A percentile compares a stretch with the other conserved stretches of the same genome.
Conservation (phyloP, 345 rosid genomes). For the Populus ilicifolia region DNA sequence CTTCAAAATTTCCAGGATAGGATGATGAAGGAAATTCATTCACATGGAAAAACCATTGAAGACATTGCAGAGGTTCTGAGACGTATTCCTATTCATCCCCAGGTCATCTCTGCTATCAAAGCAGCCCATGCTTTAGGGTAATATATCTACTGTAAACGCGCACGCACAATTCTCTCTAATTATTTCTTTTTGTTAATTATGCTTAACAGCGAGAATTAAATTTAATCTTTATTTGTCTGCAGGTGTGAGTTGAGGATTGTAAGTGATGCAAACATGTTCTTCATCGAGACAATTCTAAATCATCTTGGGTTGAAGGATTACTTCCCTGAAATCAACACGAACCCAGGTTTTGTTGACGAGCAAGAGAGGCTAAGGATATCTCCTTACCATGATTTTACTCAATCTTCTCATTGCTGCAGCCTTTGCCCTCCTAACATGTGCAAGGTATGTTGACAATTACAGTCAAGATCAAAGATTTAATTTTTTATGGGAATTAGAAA, state of each 20-base stretch:
- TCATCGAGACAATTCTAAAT: slow-evolving; percentile 63
- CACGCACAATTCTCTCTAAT: not conserved
- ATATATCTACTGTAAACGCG: not conserved
- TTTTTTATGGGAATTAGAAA: not conserved
- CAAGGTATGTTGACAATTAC: slow-evolving; percentile 46
- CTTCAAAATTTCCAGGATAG: slow-evolving; percentile 43
- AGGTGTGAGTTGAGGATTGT: slow-evolving; percentile 83
- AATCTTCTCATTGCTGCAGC: slow-evolving; percentile 58
- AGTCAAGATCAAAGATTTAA: not conserved
- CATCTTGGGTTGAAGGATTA: slow-evolving; percentile 57
- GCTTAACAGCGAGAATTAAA: too few relatives aligned
- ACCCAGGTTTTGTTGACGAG: slow-evolving; percentile 59
- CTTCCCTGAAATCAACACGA: slow-evolving; percentile 77
- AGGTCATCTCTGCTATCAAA: slow-evolving; percentile 66
- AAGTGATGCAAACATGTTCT: slow-evolving; percentile 76
- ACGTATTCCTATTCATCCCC: slow-evolving; percentile 57
- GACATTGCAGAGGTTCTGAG: slow-evolving; percentile 55
- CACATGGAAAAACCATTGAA: slow-evolving; percentile 53
- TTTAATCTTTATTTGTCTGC: not conserved
- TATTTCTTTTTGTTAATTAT: slow-evolving; percentile 2
- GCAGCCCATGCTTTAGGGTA: slow-evolving; percentile 79
- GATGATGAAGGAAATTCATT: slow-evolving; percentile 74
- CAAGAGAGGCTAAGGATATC: slow-evolving; percentile 53
- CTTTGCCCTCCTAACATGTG: slow-evolving; percentile 94
- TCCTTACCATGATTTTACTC: slow-evolving; percentile 60